Evolutionary conservation across 1,284 basidiomycete species (phyloP).

Genomic region (Athelia sp.): DNA sequence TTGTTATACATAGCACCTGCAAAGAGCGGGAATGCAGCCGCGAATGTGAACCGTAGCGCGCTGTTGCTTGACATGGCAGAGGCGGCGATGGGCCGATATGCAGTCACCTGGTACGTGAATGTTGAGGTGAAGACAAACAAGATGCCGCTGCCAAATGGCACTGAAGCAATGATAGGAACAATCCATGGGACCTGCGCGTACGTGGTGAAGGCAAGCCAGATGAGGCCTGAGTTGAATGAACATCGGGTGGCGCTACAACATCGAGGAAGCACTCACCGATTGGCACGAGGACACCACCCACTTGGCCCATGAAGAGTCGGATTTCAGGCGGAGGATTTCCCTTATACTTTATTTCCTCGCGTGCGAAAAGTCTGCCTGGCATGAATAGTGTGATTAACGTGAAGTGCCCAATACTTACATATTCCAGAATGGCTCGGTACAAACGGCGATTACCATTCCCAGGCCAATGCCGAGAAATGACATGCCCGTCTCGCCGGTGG

Average conservation of each 20-base stretch:
- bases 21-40: slow-evolving; percentile 72
- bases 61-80: slow-evolving; percentile 75
- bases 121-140: slow-evolving; percentile 62
- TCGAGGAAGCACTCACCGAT: slow-evolving; percentile 30
- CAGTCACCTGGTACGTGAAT: slow-evolving; percentile 69
- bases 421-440: slow-evolving; percentile 64
- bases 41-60: slow-evolving; percentile 61
- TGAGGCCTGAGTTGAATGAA: slow-evolving; percentile 36
- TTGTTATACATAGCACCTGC: slow-evolving; percentile 51
- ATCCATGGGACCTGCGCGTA: slow-evolving; percentile 70
- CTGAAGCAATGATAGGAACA: slow-evolving; percentile 57
- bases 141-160: slow-evolving; percentile 56
- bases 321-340: slow-evolving; percentile 66
- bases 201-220: slow-evolving; percentile 72
- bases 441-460: slow-evolving; percentile 55
- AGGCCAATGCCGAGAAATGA: slow-evolving; percentile 70
- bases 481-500: slow-evolving; percentile 54
- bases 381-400: background rate
- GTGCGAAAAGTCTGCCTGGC: slow-evolving; percentile 22
- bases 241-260: background rate
- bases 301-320: slow-evolving; percentile 61
- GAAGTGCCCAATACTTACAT: slow-evolving; percentile 25
- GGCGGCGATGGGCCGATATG: slow-evolving; percentile 76
- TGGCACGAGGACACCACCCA: slow-evolving; percentile 66
- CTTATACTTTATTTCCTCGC: slow-evolving; percentile 24